phyloP scores from a whole-genome alignment of 345 rosid genomes.

The Arabidopsis arenosa region DNA sequence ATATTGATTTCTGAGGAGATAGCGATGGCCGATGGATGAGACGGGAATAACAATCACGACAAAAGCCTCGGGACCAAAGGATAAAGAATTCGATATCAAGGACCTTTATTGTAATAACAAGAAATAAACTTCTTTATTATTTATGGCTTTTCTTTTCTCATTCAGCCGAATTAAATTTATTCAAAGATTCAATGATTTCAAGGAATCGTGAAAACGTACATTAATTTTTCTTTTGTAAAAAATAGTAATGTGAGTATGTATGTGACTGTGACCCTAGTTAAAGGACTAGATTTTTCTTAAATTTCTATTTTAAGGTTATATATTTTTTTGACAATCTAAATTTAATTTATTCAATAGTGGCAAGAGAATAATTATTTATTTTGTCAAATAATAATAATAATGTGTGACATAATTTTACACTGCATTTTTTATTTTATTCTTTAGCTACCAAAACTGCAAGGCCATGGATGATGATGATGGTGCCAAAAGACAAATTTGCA shows the following conservation, averaged over 20 bases:
- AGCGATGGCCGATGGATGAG: conserved; percentile 36
- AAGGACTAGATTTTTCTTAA: no score
- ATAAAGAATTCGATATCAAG: conserved; percentile 4
- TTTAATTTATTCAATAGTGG: background rate
- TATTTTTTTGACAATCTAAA: background rate
- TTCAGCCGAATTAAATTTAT: background rate
- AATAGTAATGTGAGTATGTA: no score
- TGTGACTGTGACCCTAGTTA: no score
- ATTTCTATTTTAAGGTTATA: background rate
- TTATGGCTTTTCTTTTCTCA: background rate
- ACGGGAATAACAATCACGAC: conserved; percentile 4
- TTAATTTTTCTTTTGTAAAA: no score
- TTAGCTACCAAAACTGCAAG: conserved; percentile 46
- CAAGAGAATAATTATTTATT: conserved; percentile 4
- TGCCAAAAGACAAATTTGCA: conserved; percentile 14
- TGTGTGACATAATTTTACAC: conserved; percentile 27
- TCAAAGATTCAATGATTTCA: background rate
- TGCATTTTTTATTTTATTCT: background rate
- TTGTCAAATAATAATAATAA: conserved; percentile 18
- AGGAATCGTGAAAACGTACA: background rate
- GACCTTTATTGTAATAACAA: background rate
- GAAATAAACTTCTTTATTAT: background rate
- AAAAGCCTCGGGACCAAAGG: conserved; percentile 24
- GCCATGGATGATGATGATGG: conserved; percentile 20
- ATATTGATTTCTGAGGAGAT: conserved; percentile 28